Percentiles rank a stretch among this genome's conserved stretches.
Evolutionary conservation across 1,139 yeast species (phyloP).

Genomic region (Pichia cactophila): DNA sequence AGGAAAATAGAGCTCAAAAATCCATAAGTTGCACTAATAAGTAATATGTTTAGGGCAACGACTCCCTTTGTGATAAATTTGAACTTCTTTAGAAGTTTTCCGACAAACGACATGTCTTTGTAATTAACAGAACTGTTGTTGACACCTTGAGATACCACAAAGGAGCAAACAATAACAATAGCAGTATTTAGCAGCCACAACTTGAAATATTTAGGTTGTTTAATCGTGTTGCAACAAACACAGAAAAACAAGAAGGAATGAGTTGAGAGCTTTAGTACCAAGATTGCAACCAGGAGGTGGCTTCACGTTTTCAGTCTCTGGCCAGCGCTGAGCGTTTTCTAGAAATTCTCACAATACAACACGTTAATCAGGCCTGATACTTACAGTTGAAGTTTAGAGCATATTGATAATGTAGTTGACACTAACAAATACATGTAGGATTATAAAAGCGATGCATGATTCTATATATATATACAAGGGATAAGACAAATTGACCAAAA

Average conservation of each 20-base stretch:
- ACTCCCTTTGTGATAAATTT: conserved; percentile 51
- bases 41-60: conserved; percentile 44
- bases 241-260: neutral
- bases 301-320: too few species aligned
- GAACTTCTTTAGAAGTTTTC: conserved; percentile 22
- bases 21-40: conserved; percentile 66
- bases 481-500: too few species aligned
- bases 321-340: neutral
- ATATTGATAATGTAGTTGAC: neutral
- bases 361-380: too few species aligned
- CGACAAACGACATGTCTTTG: conserved; percentile 19
- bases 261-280: neutral
- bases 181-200: conserved; percentile 5
- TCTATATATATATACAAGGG: neutral
- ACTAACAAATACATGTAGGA: too few species aligned
- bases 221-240: neutral
- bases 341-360: neutral
- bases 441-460: neutral
- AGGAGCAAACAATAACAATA: conserved; percentile 5
- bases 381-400: too few species aligned
- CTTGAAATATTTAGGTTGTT: neutral
- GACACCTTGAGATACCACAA: conserved; percentile 4
- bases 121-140: conserved; percentile 1
- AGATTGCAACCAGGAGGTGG: too few species aligned
- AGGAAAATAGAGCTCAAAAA: conserved; percentile 66